Base-by-base conservation (phyloP, 2,329 filamentous ascomycete species). In the Zymoseptoria crescenta region DNA sequence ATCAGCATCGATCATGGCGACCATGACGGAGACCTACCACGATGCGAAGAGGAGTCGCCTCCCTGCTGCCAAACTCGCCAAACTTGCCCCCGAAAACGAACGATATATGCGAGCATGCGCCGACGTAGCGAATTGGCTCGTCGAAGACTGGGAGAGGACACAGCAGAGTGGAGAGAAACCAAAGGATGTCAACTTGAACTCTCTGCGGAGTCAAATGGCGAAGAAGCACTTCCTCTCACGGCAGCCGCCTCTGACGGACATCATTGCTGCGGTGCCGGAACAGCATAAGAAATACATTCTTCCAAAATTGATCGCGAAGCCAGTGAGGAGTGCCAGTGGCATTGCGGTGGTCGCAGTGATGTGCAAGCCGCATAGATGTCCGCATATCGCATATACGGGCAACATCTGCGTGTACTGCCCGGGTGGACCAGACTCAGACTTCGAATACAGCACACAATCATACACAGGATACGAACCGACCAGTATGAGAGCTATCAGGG, bases 341-440 rank as follows among this genome's bases (percentile, higher is more conserved):
- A 99, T 99, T 68, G 94, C 94, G 1, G 94, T 99, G 8, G 94
- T 99, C 52, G 94, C 95, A 50, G 95, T 99, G 67, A 99, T 99
- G 94, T 97, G 94, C 82, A 99, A 99, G 75, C 94, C 94, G 24
- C 94, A 99, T 74, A 83, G 94, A 72, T 99, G 94, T 71, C 94
- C 94, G 19, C 94, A 99, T 72, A 99, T 99, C 68, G 90, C 94
- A 9, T 99, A 96, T 74, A 99, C 94, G 0, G 94, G 94, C 63
- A 99, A 99, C 73, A 97, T 99, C 63, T 99, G 94, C 74, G 94
- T 99, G 62, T 99, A 99, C 77, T 99, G 94, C 72, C 94, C 94
- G 8, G 94, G 94, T 66, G 94, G 94, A 1, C 95, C 95, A 8
- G 94, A 99, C 72, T 96, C 92, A 54, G 95, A 99, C 72, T 99